Conservation (phyloP, 768 basidiomycete genomes). For the Lentinula sp. region DNA sequence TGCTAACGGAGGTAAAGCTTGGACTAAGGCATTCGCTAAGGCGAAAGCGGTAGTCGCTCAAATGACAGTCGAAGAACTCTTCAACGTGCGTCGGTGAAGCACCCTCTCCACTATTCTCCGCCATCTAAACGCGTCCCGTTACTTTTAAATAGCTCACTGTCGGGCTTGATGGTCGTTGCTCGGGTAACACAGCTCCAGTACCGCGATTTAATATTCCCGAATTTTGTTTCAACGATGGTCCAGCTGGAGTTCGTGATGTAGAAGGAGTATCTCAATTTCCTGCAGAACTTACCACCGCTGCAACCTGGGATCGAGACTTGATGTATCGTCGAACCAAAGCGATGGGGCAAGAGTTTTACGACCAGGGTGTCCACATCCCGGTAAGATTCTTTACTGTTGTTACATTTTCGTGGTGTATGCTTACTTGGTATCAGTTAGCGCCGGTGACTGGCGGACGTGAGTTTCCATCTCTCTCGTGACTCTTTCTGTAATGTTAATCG, state of each 20-base stretch:
- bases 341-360: conserved; percentile 40
- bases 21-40: not conserved
- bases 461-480: not conserved
- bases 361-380: conserved; percentile 38
- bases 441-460: conserved; percentile 20
- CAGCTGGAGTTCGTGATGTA: not conserved
- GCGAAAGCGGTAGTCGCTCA: not conserved
- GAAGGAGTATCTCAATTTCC: conserved; percentile 1
- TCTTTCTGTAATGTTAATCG: not conserved
- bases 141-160: not conserved
- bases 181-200: not conserved
- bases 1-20: not conserved
- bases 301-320: conserved; percentile 28
- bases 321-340: conserved; percentile 36
- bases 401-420: too few relatives aligned
- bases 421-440: conserved; percentile 8
- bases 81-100: not conserved
- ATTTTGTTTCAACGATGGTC: not conserved
- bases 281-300: not conserved
- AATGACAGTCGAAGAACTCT: not conserved
- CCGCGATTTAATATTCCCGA: not conserved
- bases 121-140: not conserved
- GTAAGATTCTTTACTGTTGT: not conserved
- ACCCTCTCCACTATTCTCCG: not conserved
- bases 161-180: not conserved